Conservation (phyloP, 2,329 filamentous ascomycete genomes). For the Microsporum audouinii region DNA sequence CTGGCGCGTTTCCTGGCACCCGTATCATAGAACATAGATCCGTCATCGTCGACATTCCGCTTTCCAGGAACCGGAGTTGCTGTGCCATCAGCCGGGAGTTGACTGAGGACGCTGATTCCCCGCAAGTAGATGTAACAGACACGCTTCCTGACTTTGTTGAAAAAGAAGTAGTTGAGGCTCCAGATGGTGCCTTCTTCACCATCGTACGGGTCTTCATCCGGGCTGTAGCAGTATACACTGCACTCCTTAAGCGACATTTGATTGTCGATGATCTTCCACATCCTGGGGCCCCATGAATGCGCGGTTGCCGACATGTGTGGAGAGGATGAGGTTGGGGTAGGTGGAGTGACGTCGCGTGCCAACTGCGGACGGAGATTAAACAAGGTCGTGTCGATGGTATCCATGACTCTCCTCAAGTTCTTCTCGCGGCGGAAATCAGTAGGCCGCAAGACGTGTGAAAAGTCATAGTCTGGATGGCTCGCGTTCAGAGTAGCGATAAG, state of each 20-base stretch:
- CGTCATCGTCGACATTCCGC: slow-evolving; percentile 36
- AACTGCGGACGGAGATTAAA: slow-evolving; percentile 67
- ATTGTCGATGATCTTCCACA: slow-evolving; percentile 86
- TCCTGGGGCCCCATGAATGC: slow-evolving; percentile 71
- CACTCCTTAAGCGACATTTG: slow-evolving; percentile 90
- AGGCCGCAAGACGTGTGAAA: slow-evolving; percentile 80
- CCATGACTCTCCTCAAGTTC: slow-evolving; percentile 69
- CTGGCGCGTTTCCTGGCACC: slow-evolving; percentile 68
- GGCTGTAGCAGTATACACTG: slow-evolving; percentile 78
- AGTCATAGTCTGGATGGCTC: slow-evolving; percentile 92
- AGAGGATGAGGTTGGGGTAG: slow-evolving; percentile 33
- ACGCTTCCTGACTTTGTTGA: slow-evolving; percentile 82
- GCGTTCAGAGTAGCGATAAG: slow-evolving; percentile 94
- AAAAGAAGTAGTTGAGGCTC: slow-evolving; percentile 95
- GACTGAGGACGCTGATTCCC: slow-evolving; percentile 60
- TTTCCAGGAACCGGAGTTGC: slow-evolving; percentile 36
- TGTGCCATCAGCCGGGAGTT: slow-evolving; percentile 49
- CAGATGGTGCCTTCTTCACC: slow-evolving; percentile 91
- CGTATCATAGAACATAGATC: slow-evolving; percentile 38
- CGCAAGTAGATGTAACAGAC: slow-evolving; percentile 90
- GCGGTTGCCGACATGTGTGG: slow-evolving; percentile 41
- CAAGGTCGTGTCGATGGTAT: slow-evolving; percentile 74
- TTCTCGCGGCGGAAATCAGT: slow-evolving; percentile 81
- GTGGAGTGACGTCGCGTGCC: slow-evolving; percentile 30
- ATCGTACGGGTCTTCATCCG: slow-evolving; percentile 80